Evolutionary conservation across 495 filamentous ascomycete genomes (phyloP).

Genomic region (Xylaria grammica): DNA sequence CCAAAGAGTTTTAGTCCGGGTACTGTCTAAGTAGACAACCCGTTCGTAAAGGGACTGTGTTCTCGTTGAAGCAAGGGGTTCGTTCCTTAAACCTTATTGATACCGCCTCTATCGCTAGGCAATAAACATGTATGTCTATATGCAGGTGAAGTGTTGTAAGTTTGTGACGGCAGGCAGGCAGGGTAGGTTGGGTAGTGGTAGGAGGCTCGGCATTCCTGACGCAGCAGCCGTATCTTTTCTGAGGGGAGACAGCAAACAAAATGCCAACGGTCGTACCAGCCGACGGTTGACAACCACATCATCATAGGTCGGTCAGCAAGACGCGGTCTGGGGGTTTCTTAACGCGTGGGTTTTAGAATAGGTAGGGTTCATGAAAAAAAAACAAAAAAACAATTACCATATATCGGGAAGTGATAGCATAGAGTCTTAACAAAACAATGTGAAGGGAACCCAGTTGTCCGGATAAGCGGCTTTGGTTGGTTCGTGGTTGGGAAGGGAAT

Average conservation of each 20-base stretch:
- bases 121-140: too few relatives aligned
- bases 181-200: too few relatives aligned
- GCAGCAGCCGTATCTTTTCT: too few relatives aligned
- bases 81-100: not conserved
- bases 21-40: not conserved
- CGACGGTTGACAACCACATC: not conserved
- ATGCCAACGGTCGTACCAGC: too few relatives aligned
- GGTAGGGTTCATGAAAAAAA: not conserved
- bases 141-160: too few relatives aligned
- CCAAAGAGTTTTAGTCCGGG: not conserved
- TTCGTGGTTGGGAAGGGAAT: not conserved
- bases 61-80: not conserved
- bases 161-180: too few relatives aligned
- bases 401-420: conserved; percentile 10
- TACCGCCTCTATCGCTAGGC: not conserved
- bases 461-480: not conserved
- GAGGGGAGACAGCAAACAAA: too few relatives aligned
- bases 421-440: conserved; percentile 17
- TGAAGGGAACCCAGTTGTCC: not conserved
- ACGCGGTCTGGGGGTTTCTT: not conserved
- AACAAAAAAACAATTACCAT: not conserved
- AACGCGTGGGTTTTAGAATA: not conserved
- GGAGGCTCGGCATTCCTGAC: too few relatives aligned
- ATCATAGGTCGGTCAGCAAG: not conserved
- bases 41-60: not conserved